These are phyloP conservation scores for Neurospora tetrasperma DNA, from an alignment of 495 filamentous ascomycete genomes.

Conservation along the genomic window DNA sequence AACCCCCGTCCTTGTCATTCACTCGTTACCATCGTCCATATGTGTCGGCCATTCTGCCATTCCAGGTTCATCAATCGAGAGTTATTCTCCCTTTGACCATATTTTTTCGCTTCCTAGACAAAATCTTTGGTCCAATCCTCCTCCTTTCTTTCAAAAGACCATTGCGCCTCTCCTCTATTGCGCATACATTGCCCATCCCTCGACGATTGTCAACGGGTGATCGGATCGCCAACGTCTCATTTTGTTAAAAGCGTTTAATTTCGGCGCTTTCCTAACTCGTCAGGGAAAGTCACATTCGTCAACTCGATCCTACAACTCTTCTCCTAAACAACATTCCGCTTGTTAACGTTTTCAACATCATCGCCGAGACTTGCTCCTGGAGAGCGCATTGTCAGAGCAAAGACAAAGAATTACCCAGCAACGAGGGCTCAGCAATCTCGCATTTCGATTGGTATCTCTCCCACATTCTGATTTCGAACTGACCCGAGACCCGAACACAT, in stretches of 20 bases:
- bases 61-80: background rate
- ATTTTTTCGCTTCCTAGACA: background rate
- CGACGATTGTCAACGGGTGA: background rate
- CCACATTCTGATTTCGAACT: background rate
- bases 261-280: background rate
- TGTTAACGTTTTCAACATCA: background rate
- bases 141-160: background rate
- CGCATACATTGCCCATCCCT: background rate
- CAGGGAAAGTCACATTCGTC: background rate
- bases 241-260: background rate
- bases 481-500: background rate
- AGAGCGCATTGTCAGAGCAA: background rate
- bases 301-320: background rate
- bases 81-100: background rate
- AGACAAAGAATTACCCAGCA: background rate
- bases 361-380: background rate
- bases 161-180: background rate
- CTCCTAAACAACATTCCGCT: background rate
- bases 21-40: background rate
- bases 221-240: background rate
- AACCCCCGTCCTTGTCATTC: too few relatives aligned
- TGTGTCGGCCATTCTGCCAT: background rate
- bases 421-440: background rate
- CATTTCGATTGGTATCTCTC: background rate
- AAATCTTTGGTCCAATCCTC: background rate